Evolutionary conservation across 2,329 filamentous ascomycete genomes (phyloP).

Genomic region (Thelonectria blattea): DNA sequence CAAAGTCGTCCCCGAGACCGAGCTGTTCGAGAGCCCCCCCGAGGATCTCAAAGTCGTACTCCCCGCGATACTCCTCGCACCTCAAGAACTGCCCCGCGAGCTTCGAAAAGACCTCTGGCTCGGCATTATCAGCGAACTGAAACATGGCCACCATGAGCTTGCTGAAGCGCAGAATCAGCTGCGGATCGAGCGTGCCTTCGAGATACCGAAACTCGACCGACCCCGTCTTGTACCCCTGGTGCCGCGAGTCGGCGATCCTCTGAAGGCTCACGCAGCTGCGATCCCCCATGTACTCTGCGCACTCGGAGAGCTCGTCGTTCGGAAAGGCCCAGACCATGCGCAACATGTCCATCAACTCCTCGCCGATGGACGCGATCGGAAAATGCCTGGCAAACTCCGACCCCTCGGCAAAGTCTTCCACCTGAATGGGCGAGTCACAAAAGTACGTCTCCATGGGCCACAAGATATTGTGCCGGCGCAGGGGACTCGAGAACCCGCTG

Average conservation of each 20-base stretch:
- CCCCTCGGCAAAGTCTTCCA: not conserved
- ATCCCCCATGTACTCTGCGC: not conserved
- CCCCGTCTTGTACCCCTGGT: constrained; percentile 1
- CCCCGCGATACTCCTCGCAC: not conserved
- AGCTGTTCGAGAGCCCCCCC: constrained; percentile 21
- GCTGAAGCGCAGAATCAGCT: constrained; percentile 26
- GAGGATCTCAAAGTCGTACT: constrained; percentile 14
- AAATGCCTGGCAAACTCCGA: constrained; percentile 23
- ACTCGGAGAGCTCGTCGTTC: not conserved
- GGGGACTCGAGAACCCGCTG: not conserved
- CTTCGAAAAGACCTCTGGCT: constrained; percentile 17
- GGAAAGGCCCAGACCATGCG: constrained; percentile 20
- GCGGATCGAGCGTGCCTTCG: constrained; percentile 29
- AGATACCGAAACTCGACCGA: constrained; percentile 31
- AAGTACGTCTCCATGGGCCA: no score
- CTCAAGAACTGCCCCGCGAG: constrained; percentile 8
- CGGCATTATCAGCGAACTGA: constrained; percentile 28
- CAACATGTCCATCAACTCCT: constrained; percentile 13
- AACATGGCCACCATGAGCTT: constrained; percentile 30
- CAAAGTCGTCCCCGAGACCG: constrained; percentile 17
- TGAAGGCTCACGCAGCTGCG: not conserved
- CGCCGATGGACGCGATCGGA: not conserved
- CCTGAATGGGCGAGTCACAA: no score
- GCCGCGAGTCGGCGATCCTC: not conserved
- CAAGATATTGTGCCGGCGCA: no score